Evolutionary conservation across 2,329 filamentous ascomycete genomes (phyloP).

Genomic region (Epichloe bromicola): DNA sequence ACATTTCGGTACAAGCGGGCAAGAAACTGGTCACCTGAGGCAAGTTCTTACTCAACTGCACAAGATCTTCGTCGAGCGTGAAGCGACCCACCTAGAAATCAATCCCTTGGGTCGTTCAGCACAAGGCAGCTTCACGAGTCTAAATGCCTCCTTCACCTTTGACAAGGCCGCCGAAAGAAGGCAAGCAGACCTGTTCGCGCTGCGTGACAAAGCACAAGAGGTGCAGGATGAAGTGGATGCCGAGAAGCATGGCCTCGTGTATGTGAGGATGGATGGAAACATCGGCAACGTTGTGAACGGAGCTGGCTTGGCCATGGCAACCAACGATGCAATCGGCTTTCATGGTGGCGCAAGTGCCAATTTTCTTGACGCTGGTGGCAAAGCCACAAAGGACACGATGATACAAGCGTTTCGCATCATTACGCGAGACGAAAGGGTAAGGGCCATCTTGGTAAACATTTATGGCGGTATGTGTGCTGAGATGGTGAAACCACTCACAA

Average conservation of each 20-base stretch:
- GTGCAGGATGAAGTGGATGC: slow-evolving; percentile 23
- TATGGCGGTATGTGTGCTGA: slow-evolving; percentile 24
- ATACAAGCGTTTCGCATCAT: slow-evolving; percentile 64
- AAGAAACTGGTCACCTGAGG: slow-evolving; percentile 8
- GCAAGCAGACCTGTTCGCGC: slow-evolving; percentile 25
- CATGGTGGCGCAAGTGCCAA: slow-evolving; percentile 62
- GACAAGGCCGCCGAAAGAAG: slow-evolving; percentile 34
- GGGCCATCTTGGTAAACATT: slow-evolving; percentile 49
- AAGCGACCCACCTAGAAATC: slow-evolving; percentile 33
- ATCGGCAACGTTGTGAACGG: slow-evolving; percentile 83
- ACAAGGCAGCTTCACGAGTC: slow-evolving; percentile 17
- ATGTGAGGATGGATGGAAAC: slow-evolving; percentile 49
- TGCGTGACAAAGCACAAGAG: slow-evolving; percentile 22
- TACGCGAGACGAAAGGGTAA: slow-evolving; percentile 56
- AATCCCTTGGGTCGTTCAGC: slow-evolving; percentile 20
- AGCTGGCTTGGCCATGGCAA: slow-evolving; percentile 84
- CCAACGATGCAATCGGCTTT: slow-evolving; percentile 61
- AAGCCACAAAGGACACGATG: slow-evolving; percentile 73
- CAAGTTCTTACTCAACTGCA: slow-evolving; percentile 13
- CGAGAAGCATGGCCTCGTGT: slow-evolving; percentile 59
- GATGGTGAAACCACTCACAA: background rate
- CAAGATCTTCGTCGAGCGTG: slow-evolving; percentile 29
- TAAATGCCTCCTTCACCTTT: slow-evolving; percentile 29
- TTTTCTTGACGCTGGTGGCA: slow-evolving; percentile 82
- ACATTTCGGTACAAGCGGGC: background rate